phyloP scores from a whole-genome alignment of 2,329 filamentous ascomycete genomes.

The Talaromyces islandicus region DNA sequence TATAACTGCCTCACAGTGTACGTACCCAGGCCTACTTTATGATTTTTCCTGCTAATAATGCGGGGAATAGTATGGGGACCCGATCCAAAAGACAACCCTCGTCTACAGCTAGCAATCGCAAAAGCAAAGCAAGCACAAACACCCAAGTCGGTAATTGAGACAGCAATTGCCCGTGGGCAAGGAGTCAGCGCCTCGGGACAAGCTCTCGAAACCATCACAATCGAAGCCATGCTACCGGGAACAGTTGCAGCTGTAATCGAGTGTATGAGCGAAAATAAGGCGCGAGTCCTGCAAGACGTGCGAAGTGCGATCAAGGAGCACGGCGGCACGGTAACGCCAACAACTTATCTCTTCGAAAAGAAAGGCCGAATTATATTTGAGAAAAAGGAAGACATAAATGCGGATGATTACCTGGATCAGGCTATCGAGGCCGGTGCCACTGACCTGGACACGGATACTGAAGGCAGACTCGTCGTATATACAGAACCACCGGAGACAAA shows the following conservation, averaged over 20 bases:
- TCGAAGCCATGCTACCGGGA: conserved; percentile 75
- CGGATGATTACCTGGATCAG: conserved; percentile 69
- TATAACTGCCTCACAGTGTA: conserved; percentile 67
- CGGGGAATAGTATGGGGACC: conserved; percentile 62
- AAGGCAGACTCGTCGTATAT: conserved; percentile 66
- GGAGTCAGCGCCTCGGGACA: conserved; percentile 70
- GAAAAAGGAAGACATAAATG: conserved; percentile 48
- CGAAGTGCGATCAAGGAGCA: conserved; percentile 64
- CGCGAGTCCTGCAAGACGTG: conserved; percentile 67
- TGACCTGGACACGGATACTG: conserved; percentile 50
- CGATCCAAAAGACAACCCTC: conserved; percentile 67
- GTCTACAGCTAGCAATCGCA: conserved; percentile 65
- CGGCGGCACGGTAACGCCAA: conserved; percentile 65
- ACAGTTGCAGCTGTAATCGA: conserved; percentile 74
- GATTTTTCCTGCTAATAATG: not conserved
- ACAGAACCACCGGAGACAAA: conserved; percentile 62
- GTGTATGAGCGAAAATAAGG: conserved; percentile 76
- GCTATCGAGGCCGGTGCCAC: conserved; percentile 77
- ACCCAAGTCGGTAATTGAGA: conserved; percentile 77
- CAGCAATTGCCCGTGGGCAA: conserved; percentile 80
- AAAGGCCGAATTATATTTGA: conserved; percentile 70
- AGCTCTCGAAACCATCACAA: conserved; percentile 67
- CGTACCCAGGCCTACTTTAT: conserved; percentile 17
- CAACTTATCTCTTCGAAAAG: conserved; percentile 78
- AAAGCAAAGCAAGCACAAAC: conserved; percentile 81